phyloP scores from a whole-genome alignment of 306 rosid species.

The Abrus precatorius region DNA sequence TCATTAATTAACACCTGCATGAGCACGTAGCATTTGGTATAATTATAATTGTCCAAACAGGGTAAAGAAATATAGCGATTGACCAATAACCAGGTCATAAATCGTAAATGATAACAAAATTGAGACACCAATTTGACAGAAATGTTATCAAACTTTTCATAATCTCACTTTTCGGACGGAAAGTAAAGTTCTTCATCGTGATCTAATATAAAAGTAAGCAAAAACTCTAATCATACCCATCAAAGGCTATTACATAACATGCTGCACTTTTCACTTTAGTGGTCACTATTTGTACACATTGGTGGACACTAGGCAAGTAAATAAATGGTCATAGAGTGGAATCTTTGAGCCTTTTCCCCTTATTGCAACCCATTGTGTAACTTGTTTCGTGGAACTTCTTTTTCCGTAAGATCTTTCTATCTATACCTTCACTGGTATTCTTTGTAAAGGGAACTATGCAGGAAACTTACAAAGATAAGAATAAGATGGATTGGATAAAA shows the following conservation, averaged over 20 bases:
- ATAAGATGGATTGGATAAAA: constrained; percentile 44
- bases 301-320: constrained; percentile 48
- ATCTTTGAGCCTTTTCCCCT: constrained; percentile 60
- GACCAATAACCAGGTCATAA: constrained; percentile 30
- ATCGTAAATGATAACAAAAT: constrained; percentile 24
- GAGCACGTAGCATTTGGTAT: background rate
- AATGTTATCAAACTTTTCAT: constrained; percentile 23
- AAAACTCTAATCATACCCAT: constrained; percentile 39
- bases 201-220: constrained; percentile 37
- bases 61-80: background rate
- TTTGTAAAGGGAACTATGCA: constrained; percentile 54
- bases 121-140: constrained; percentile 45
- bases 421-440: constrained; percentile 56
- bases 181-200: constrained; percentile 43
- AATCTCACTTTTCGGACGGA: constrained; percentile 41
- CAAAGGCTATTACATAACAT: constrained; percentile 56
- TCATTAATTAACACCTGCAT: constrained; percentile 15
- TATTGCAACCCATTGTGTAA: constrained; percentile 59
- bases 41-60: constrained; percentile 27
- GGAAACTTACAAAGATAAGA: constrained; percentile 50
- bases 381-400: constrained; percentile 61
- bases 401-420: constrained; percentile 63
- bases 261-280: constrained; percentile 50
- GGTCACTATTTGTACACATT: constrained; percentile 52
- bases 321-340: constrained; percentile 54